phyloP scores from a whole-genome alignment of 257 asterid genomes.

The Ilex asprella region DNA sequence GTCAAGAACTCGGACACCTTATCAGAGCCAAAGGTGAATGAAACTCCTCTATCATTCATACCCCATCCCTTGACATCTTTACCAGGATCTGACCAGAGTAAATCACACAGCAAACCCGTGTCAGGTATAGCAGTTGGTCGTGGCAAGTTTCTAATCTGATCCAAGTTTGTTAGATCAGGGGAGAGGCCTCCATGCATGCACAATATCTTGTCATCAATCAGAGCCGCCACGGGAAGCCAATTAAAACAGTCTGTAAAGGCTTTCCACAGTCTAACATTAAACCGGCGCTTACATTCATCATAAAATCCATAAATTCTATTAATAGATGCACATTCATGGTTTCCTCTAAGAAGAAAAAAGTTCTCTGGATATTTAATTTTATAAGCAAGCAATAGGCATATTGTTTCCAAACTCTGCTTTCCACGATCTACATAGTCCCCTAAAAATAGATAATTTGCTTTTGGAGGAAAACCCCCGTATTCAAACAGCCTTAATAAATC shows the following conservation, averaged over 20 bases:
- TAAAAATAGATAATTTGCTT: background rate
- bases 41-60: background rate
- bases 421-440: constrained; percentile 3
- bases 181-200: background rate
- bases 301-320: background rate
- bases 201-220: background rate
- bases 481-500: background rate
- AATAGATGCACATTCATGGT: background rate
- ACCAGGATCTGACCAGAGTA: constrained; percentile 2
- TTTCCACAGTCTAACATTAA: background rate
- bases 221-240: background rate
- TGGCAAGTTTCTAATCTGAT: background rate
- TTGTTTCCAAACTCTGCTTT: constrained; percentile 1
- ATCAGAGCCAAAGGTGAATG: background rate
- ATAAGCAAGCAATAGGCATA: background rate
- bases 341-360: too few species aligned
- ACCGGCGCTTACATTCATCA: constrained; percentile 2
- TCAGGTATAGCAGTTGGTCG: background rate
- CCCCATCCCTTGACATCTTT: constrained; percentile 1
- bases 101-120: background rate
- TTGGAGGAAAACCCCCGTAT: background rate
- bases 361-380: too few species aligned
- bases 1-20: background rate
- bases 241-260: background rate
- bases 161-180: background rate